Base-by-base conservation (phyloP, 768 basidiomycete genomes). In the Calvatia gigantea region DNA sequence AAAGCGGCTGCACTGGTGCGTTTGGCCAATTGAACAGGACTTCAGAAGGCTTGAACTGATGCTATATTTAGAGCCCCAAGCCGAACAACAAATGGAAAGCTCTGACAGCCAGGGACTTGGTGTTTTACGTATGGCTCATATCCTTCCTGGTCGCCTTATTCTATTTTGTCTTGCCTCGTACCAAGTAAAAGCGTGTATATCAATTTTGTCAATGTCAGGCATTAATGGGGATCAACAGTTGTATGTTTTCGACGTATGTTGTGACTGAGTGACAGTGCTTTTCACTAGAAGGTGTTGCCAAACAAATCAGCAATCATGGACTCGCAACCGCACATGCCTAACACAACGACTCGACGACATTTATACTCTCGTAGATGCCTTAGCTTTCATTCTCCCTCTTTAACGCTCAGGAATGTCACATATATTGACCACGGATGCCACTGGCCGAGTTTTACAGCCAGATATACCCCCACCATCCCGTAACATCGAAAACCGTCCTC, bases 211-310 rank as follows among this genome's bases (percentile, higher is more conserved):
- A n/a, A n/a, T n/a, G n/a, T n/a, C n/a, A n/a, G n/a, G n/a, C n/a
- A n/a, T n/a, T n/a, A n/a, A n/a, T n/a, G n/a, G n/a, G n/a, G n/a
- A n/a, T n/a, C n/a, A n/a, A n/a, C n/a, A n/a, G n/a, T n/a, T 35
- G 33, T 35, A 37, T 12, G 35, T n/a, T n/a, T 12, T 3, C n/a
- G 35, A 37, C n/a, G 12, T 11, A 37, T 37, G 35, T 11, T 4
- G 43, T 45, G 25, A 45, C 25, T 29, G 21, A 45, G 8, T 45
- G 25, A 45, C 28, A 27, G 27, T 45, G 21, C 17, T 33, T 54
- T 54, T 42, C 11, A 45, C 37, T 25, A 37, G 7, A 54, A 33
- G 52, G 12, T n/a, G 6, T 45, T 54, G 43, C n/a, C 33, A 44
- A 54, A 54, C 43, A 54, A 44, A n/a, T 9, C 11, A 42, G 39